Evolutionary conservation across 768 basidiomycete species (phyloP), one percentile per base, ranked within the genome.

Genomic region (Panellus pusillus): DNA sequence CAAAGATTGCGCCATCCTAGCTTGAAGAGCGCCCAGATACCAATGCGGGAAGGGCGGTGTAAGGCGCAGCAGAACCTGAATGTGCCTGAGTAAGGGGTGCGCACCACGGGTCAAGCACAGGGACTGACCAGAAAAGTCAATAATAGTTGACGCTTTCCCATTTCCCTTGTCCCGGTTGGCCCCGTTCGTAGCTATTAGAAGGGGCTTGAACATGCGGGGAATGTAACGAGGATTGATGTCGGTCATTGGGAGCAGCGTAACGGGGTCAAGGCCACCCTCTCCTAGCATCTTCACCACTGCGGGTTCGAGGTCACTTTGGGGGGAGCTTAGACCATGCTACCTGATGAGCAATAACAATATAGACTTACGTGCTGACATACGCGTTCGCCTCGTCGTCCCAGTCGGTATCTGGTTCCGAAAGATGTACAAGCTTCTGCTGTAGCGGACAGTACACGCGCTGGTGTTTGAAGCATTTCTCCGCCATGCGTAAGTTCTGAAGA

Each of bases 401-500:
- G 6, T 70, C 75, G n/a, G 64, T 78, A 29, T 72, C 77, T 0
- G 89, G 76, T 1, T 83, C 81, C 20, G 79, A 83, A 54, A 98
- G 69, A 65, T 89, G 81, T 1, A 92, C 87, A 13, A 98, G 72
- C 51, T 68, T 74, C 67, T 85, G 75, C 31, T 72, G 58, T 18
- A 72, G 57, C 0, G 96, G 93, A 69, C 91, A 87, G 68, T 89
- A 99, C 37, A 98, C 93, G 50, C 93, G 78, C 64, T 98, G 97
- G 69, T 98, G 87, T 47, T 91, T 73, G 66, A 98, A 99, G 47
- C 92, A 95, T 60, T 87, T 86, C 68, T 98, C 94, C 6, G 97
- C 94, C 48, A 89, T 72, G 53, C 74, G 72, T 71, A 93, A 98
- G 13, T 81, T 77, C 50, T 83, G 74, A 50, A 87, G 74, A 69